Evolutionary conservation across 805 yeast genomes (phyloP).

Genomic region (Yamadazyma olivae): DNA sequence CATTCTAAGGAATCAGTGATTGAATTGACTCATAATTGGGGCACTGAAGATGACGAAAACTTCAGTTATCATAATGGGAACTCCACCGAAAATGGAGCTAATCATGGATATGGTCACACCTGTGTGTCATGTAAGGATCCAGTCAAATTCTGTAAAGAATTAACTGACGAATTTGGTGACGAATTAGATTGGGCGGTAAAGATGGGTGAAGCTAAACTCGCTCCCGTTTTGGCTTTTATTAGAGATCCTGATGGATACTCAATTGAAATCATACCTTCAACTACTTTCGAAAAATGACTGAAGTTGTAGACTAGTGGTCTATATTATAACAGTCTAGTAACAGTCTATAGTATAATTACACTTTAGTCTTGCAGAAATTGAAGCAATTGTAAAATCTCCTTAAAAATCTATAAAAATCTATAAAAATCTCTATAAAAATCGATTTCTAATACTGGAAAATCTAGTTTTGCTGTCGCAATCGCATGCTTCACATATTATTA

Average conservation of each 20-base stretch:
- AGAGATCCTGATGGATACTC: conserved; percentile 91
- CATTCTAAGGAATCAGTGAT: conserved; percentile 59
- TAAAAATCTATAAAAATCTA: too few relatives aligned
- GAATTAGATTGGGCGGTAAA: conserved; percentile 58
- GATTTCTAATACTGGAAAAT: too few relatives aligned
- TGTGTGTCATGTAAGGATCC: conserved; percentile 71
- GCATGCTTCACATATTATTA: too few relatives aligned
- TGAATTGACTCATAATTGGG: conserved; percentile 95
- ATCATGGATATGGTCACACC: conserved; percentile 85
- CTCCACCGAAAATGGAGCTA: conserved; percentile 46
- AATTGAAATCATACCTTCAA: conserved; percentile 51
- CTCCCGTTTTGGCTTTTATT: conserved; percentile 61
- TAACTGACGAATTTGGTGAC: conserved; percentile 43
- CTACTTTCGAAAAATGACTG: conserved; percentile 1
- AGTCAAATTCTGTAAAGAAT: conserved; percentile 49
- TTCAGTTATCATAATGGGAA: conserved; percentile 85
- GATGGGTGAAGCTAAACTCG: conserved; percentile 53
- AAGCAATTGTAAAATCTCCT: too few relatives aligned
- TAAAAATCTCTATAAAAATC: too few relatives aligned
- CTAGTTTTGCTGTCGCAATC: too few relatives aligned
- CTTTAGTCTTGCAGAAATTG: too few relatives aligned
- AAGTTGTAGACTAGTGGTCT: neutral
- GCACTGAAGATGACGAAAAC: conserved; percentile 76
- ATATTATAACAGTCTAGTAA: too few relatives aligned
- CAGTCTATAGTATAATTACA: too few relatives aligned